Conservation (phyloP, 2,329 filamentous ascomycete species). For the Pyricularia grisea region DNA sequence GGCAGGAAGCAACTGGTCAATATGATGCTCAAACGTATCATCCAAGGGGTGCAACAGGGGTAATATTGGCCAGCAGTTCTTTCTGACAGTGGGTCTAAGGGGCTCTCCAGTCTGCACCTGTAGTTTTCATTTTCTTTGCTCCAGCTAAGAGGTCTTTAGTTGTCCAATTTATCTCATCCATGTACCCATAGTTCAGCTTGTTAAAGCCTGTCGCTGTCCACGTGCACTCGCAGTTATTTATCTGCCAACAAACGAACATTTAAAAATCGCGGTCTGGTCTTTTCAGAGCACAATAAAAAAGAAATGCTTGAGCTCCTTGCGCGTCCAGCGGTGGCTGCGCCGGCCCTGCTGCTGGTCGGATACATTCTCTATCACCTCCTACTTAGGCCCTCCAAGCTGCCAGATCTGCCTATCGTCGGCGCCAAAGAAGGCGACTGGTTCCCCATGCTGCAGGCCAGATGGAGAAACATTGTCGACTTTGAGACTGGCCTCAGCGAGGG, state of each 20-base stretch:
- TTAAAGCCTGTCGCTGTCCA: too few relatives aligned
- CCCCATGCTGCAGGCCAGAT: conserved; percentile 17
- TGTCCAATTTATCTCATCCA: background rate
- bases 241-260: background rate
- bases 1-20: too few relatives aligned
- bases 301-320: background rate
- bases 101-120: background rate
- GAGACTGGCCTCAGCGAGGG: conserved; percentile 14
- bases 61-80: background rate
- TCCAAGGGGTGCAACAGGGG: background rate
- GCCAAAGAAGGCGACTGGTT: conserved; percentile 24
- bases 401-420: conserved; percentile 19
- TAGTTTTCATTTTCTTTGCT: background rate
- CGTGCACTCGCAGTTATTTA: background rate
- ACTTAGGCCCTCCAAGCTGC: background rate
- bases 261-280: background rate
- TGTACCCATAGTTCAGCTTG: too few relatives aligned
- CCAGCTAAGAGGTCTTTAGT: background rate
- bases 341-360: background rate
- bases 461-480: conserved; percentile 20
- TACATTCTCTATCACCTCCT: background rate
- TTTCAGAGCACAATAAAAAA: background rate
- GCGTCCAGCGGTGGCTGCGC: background rate
- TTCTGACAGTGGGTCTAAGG: background rate
- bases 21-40: background rate